Conservation (phyloP, 2,329 filamentous ascomycete species). For the Hymenoscyphus fructigenus region DNA sequence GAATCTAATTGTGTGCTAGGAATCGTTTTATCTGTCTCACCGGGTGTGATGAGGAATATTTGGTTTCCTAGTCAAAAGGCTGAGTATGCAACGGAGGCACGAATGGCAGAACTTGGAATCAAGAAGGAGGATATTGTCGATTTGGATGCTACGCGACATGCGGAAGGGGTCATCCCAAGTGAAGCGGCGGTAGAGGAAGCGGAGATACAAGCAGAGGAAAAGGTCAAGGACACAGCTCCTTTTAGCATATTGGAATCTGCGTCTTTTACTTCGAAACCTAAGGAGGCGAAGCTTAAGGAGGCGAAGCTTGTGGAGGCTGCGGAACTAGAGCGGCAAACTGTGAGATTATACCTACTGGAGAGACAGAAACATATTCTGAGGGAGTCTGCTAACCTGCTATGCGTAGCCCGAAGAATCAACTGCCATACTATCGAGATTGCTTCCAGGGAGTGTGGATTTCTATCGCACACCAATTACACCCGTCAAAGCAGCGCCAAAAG, state of each 20-base stretch:
- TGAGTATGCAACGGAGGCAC: conserved; percentile 49
- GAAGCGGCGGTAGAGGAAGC: conserved; percentile 13
- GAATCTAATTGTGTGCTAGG: conserved; percentile 41
- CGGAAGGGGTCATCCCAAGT: conserved; percentile 14
- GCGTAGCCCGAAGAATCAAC: conserved; percentile 28
- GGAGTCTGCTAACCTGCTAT: conserved; percentile 15
- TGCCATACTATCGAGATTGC: conserved; percentile 25
- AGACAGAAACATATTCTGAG: not conserved
- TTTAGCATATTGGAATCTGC: not conserved
- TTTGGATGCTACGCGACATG: conserved; percentile 40
- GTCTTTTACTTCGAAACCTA: not conserved
- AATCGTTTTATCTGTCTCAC: conserved; percentile 50
- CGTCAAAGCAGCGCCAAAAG: conserved; percentile 41
- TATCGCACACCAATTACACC: conserved; percentile 29
- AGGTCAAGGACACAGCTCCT: not conserved
- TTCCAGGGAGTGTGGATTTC: conserved; percentile 34
- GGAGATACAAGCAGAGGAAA: not conserved
- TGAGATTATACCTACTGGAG: not conserved
- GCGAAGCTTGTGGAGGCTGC: not conserved
- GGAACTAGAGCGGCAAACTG: not conserved
- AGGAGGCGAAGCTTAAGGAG: too few species aligned
- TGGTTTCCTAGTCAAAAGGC: conserved; percentile 52
- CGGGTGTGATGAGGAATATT: conserved; percentile 53
- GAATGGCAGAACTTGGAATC: conserved; percentile 45
- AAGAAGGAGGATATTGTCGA: conserved; percentile 39